A percentile compares a stretch with the other conserved stretches of the same genome.
Conservation (phyloP, 768 basidiomycete species). For the Phlebiopsis gigantea region DNA sequence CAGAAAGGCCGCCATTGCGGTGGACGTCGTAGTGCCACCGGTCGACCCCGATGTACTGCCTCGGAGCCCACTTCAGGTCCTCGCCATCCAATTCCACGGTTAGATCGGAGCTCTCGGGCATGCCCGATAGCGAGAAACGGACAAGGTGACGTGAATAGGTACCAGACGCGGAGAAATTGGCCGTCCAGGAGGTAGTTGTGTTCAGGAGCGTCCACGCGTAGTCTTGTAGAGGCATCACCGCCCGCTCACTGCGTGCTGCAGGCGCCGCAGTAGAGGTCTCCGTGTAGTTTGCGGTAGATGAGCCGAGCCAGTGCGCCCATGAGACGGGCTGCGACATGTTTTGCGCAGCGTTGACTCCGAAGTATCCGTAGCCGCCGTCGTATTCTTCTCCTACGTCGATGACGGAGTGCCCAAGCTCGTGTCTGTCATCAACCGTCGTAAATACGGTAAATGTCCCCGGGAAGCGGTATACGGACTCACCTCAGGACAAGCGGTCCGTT, state of each 20-base stretch:
- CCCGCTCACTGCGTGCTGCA: slow-evolving; percentile 49
- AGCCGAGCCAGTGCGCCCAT: slow-evolving; percentile 71
- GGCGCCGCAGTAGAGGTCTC: too few species aligned
- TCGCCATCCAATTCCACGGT: slow-evolving; percentile 54
- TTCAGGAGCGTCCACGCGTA: slow-evolving; percentile 78
- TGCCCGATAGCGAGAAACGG: slow-evolving; percentile 68
- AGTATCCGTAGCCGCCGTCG: slow-evolving; percentile 73
- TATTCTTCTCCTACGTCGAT: slow-evolving; percentile 81
- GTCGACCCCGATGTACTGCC: slow-evolving; percentile 54
- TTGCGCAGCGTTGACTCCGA: slow-evolving; percentile 58
- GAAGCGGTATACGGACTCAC: slow-evolving; percentile 8
- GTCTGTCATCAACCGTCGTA: slow-evolving; percentile 23
- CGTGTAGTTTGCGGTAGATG: slow-evolving; percentile 5
- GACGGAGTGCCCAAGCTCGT: slow-evolving; percentile 78
- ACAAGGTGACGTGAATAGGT: slow-evolving; percentile 54
- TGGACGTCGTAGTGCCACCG: slow-evolving; percentile 72
- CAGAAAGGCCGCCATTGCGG: slow-evolving; percentile 32
- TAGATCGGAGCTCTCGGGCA: slow-evolving; percentile 50
- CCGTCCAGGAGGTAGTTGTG: slow-evolving; percentile 50
- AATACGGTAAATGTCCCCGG: not conserved
- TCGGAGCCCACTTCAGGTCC: slow-evolving; percentile 56
- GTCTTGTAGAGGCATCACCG: slow-evolving; percentile 67
- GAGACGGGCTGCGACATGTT: slow-evolving; percentile 39
- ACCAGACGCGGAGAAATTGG: slow-evolving; percentile 59
- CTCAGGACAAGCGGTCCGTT: slow-evolving; percentile 74